A percentile compares a stretch with the other conserved stretches of the same genome.
Conservation (phyloP, 306 rosid species). For the Argentina anserina region DNA sequence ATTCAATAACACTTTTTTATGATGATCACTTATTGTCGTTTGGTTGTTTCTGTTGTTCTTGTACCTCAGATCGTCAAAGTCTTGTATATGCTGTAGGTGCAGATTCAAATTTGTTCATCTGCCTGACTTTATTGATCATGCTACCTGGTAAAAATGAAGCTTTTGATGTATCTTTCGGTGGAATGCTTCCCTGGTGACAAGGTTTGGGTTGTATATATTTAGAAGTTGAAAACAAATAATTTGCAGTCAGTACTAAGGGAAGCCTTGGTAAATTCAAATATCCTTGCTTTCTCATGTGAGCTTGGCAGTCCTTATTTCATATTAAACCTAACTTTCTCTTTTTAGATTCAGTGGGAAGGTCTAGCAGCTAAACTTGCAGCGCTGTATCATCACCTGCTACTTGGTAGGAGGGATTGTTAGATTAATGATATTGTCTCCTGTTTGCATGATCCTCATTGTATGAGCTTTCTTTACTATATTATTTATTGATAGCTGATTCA, state of each 20-base stretch:
- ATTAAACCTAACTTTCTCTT: not conserved
- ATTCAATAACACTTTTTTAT: not conserved
- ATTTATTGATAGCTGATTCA: not conserved
- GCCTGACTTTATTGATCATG: not conserved
- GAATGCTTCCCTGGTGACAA: not conserved
- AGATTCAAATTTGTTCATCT: not conserved
- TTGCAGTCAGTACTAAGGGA: not conserved
- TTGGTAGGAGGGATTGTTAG: not conserved
- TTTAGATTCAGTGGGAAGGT: no score
- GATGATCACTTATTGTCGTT: not conserved
- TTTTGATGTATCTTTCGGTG: not conserved
- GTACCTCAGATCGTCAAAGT: not conserved
- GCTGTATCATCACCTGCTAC: not conserved
- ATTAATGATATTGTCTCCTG: not conserved
- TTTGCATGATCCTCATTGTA: not conserved
- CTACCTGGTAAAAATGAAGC: not conserved
- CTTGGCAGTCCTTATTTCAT: not conserved
- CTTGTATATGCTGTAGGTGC: no score
- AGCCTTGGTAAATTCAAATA: not conserved
- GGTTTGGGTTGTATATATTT: not conserved
- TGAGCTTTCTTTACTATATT: not conserved
- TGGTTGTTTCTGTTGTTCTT: not conserved
- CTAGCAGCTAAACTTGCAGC: not conserved
- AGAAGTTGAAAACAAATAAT: not conserved
- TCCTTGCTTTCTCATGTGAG: not conserved